Evolutionary conservation across 2,329 filamentous ascomycete species (phyloP).

Genomic region (Exophiala viscosa): DNA sequence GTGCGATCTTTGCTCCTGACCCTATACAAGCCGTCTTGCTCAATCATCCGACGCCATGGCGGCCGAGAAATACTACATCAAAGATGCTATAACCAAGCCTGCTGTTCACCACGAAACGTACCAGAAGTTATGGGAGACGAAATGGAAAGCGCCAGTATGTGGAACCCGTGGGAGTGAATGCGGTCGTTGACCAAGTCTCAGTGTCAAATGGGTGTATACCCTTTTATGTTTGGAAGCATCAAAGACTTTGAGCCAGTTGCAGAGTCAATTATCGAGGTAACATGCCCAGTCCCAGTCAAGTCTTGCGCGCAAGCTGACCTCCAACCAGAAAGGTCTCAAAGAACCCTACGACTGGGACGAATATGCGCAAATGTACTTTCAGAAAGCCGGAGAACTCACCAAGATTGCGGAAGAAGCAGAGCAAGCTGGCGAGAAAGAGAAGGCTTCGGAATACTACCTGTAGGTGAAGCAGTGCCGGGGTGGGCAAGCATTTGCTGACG

Average conservation of each 20-base stretch:
- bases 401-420: slow-evolving; percentile 51
- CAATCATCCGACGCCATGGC: slow-evolving; percentile 16
- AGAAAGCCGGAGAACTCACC: slow-evolving; percentile 57
- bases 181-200: slow-evolving; percentile 3
- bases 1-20: neutral
- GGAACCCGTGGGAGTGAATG: neutral
- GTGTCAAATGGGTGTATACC: slow-evolving; percentile 63
- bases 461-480: slow-evolving; percentile 4
- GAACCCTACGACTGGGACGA: slow-evolving; percentile 60
- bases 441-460: slow-evolving; percentile 49
- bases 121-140: slow-evolving; percentile 67
- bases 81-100: slow-evolving; percentile 46
- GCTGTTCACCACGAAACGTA: slow-evolving; percentile 59
- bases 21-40: neutral
- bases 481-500: slow-evolving; percentile 2
- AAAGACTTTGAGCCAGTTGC: slow-evolving; percentile 70
- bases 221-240: slow-evolving; percentile 69
- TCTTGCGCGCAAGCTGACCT: neutral
- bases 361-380: slow-evolving; percentile 63
- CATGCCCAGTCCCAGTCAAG: slow-evolving; percentile 9
- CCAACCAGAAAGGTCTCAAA: slow-evolving; percentile 52
- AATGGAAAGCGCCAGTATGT: slow-evolving; percentile 66
- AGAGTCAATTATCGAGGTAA: slow-evolving; percentile 56
- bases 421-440: slow-evolving; percentile 46
- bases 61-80: slow-evolving; percentile 33